Evolutionary conservation across 1,284 basidiomycete species (phyloP).

Genomic region (Cutaneotrichosporon mucoides): DNA sequence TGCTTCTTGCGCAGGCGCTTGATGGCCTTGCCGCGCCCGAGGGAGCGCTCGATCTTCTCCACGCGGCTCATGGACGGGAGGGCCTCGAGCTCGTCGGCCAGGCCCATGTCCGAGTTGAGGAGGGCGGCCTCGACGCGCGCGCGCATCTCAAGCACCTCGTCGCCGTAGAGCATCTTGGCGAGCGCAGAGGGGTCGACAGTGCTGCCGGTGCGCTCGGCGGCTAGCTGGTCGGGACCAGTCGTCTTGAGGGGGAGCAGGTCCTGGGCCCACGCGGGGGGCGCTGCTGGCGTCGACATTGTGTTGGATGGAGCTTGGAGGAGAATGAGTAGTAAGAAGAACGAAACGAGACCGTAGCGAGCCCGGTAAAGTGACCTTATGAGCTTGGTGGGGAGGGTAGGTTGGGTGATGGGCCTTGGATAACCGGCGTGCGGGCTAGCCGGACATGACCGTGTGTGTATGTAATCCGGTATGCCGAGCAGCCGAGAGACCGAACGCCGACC

Average conservation of each 20-base stretch:
- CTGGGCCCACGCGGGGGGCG: conserved; percentile 10
- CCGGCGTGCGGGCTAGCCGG: too few species aligned
- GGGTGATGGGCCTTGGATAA: too few species aligned
- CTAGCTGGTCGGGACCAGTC: conserved; percentile 7
- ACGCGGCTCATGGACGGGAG: conserved; percentile 16
- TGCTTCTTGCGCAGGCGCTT: conserved; percentile 16
- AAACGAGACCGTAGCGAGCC: too few species aligned
- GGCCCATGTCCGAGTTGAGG: neutral
- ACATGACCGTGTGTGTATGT: too few species aligned
- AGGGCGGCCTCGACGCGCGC: conserved; percentile 6
- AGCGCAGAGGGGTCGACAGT: conserved; percentile 8
- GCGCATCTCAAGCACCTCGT: conserved; percentile 9
- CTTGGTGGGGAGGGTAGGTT: too few species aligned
- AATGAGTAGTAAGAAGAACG: too few species aligned
- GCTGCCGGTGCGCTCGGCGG: conserved; percentile 9
- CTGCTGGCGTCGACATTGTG: neutral
- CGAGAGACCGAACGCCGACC: too few species aligned
- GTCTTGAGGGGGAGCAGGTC: conserved; percentile 8
- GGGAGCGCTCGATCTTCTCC: conserved; percentile 17
- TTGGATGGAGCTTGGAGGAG: too few species aligned
- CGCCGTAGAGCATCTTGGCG: conserved; percentile 10
- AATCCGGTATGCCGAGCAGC: too few species aligned
- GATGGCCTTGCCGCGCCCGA: conserved; percentile 19
- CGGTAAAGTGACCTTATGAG: too few species aligned
- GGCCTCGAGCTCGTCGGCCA: conserved; percentile 9